Percentiles rank a stretch among this genome's conserved stretches.
Conservation (phyloP, 176 grass and related monocot genomes). For the Triticum aestivum region IWGSC_CS_RefSeq_v2.1 NC_057798.1:434729315-434729814, state of each 20-base stretch:
- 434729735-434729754: not conserved
- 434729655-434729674: not conserved
- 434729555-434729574: not conserved
- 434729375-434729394: not conserved
- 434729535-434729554: not conserved
- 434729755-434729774: not conserved
- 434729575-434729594: not conserved
- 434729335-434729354: not conserved
- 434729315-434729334: not conserved
- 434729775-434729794: not conserved
- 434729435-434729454: not conserved
- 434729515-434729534: not conserved
- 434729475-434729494: not conserved
- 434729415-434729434: not conserved
- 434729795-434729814: not conserved
- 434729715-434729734: not conserved
- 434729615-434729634: not conserved
- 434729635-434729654: not conserved
- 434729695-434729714: not conserved
- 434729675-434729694: not conserved
- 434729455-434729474: not conserved
- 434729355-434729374: not conserved
- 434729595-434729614: not conserved
- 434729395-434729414: constrained; percentile 7
- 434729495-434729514: not conserved